Evolutionary conservation across 129 eudicot genomes (phyloP), one percentile per base, ranked within the genome.

Genomic region (Saussurea involucrata): DNA sequence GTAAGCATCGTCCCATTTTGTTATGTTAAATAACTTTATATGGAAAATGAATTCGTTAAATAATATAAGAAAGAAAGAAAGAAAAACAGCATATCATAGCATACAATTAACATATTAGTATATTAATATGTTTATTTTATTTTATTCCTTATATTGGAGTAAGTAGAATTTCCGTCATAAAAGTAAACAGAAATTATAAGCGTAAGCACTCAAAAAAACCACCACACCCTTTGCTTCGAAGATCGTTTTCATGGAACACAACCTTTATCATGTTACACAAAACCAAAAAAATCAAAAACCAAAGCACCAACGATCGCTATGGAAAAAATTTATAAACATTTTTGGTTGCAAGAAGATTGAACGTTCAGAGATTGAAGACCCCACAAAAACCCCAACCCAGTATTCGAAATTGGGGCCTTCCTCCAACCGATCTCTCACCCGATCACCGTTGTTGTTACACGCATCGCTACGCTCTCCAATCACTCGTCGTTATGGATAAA

Each of bases 401-500:
- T 81, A 81, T 60, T 37, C 80, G 17, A 81, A 81, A 68, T n/a
- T 81, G 24, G 80, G 84, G 20, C 67, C 65, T 18, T 13, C 65
- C 8, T 67, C 84, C 36, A 61, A 68, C 36, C 21, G 72, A 44
- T 60, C 84, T 74, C 60, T 81, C 22, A 66, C 84, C 12, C 80
- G 76, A 13, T 81, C 84, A 11, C 84, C 84, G 5, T 81, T 81
- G 72, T 42, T 81, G 64, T 11, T 81, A 44, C 84, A 81, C 24
- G 71, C 84, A 21, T 74, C 84, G 21, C 70, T 81, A 81, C 79
- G 84, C 32, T 81, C 84, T 68, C 84, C 84, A 7, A 81, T 81
- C 28, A 81, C 24, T 15, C 76, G 84, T 27, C 80, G 76, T 74
- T 74, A 81, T 37, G 80, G 76, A 53, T 81, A 67, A 58, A 37